Conservation (phyloP, 2,329 filamentous ascomycete genomes). For the Clonostachys sp. region DNA sequence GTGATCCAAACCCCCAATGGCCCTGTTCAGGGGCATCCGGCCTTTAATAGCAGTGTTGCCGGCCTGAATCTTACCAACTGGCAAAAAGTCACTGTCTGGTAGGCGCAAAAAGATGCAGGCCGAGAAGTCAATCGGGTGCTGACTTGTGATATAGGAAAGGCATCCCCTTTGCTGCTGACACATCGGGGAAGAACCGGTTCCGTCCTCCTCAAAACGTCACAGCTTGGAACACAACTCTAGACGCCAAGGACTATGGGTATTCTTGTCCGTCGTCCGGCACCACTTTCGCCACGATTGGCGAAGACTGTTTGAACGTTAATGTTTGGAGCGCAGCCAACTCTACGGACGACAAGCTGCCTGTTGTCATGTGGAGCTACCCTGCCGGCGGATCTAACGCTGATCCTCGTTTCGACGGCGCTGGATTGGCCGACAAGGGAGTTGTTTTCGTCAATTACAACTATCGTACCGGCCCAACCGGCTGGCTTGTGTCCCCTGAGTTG, state of each 20-base stretch:
- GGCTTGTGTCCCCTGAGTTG: constrained; percentile 24
- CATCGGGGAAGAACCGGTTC: background rate
- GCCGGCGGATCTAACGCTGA: constrained; percentile 17
- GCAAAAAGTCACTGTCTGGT: constrained; percentile 1
- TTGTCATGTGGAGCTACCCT: constrained; percentile 16
- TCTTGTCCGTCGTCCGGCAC: background rate
- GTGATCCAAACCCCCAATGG: background rate
- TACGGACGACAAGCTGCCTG: constrained; percentile 16
- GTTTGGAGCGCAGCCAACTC: constrained; percentile 22
- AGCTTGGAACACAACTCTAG: constrained; percentile 10
- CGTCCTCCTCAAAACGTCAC: background rate
- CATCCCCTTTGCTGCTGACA: background rate
- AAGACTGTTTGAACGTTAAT: constrained; percentile 25
- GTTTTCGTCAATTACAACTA: constrained; percentile 39
- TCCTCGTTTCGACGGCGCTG: constrained; percentile 10
- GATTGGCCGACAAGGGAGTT: constrained; percentile 8
- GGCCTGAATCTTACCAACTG: constrained; percentile 4
- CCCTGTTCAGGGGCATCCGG: constrained; percentile 2
- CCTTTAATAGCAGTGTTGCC: constrained; percentile 1
- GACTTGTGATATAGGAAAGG: background rate
- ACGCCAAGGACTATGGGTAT: constrained; percentile 7
- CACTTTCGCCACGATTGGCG: constrained; percentile 7
- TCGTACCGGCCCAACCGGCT: constrained; percentile 6
- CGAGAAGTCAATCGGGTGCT: too few species aligned
- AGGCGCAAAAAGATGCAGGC: background rate